Conservation (phyloP, 1,284 basidiomycete genomes). For the Pulveroboletus sp. region DNA sequence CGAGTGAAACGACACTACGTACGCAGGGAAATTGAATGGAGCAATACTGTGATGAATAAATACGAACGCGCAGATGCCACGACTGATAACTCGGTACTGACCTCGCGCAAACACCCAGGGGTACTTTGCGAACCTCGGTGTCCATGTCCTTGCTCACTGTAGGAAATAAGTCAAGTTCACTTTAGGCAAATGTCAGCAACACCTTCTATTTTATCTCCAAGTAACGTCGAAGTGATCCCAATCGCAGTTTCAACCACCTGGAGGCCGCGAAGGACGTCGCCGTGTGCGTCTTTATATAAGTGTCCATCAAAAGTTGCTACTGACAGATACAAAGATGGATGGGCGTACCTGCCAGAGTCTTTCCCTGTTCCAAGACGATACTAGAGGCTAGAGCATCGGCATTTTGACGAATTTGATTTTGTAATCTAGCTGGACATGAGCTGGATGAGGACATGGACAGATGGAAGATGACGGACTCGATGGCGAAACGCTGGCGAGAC, state of each 20-base stretch:
- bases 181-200: not conserved
- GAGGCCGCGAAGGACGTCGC: slow-evolving; percentile 90
- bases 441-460: not conserved
- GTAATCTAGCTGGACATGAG: slow-evolving; percentile 50
- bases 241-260: slow-evolving; percentile 93
- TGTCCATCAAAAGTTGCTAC: not conserved
- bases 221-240: slow-evolving; percentile 77
- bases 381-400: slow-evolving; percentile 72
- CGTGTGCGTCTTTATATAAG: slow-evolving; percentile 72
- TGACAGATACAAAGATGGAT: not conserved
- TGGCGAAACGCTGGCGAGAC: slow-evolving; percentile 83
- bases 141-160: slow-evolving; percentile 96
- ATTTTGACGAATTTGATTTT: slow-evolving; percentile 76
- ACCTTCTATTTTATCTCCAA: slow-evolving; percentile 93
- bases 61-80: slow-evolving; percentile 3
- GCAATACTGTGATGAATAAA: slow-evolving; percentile 56
- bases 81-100: slow-evolving; percentile 20
- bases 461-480: slow-evolving; percentile 61
- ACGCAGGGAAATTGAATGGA: slow-evolving; percentile 94
- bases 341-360: slow-evolving; percentile 71
- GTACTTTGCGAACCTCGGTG: slow-evolving; percentile 78
- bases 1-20: slow-evolving; percentile 24
- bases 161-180: slow-evolving; percentile 2
- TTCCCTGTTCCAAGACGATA: slow-evolving; percentile 89
- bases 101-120: slow-evolving; percentile 79